Percentiles rank a stretch among this genome's conserved stretches.
These are phyloP conservation scores for Saccharomyces hybrid DNA, from an alignment of 1,139 yeast genomes.

Conservation along the genomic window DNA sequence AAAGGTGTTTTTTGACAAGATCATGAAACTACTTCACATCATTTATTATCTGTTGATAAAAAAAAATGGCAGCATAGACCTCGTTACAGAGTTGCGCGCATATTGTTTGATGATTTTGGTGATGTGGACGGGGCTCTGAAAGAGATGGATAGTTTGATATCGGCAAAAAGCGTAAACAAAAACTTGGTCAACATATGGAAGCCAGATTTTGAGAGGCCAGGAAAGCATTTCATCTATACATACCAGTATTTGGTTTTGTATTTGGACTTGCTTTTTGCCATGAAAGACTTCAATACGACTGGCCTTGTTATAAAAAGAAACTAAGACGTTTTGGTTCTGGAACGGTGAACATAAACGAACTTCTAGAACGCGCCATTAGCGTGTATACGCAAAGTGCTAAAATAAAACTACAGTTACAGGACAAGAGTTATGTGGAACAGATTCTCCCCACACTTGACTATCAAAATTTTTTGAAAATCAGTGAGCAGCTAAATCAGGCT, in stretches of 20 bases:
- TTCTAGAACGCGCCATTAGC: constrained; percentile 23
- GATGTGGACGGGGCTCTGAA: constrained; percentile 50
- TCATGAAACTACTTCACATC: constrained; percentile 35
- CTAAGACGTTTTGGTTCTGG: constrained; percentile 69
- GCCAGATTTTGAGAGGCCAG: constrained; percentile 85
- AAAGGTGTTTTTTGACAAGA: constrained; percentile 24
- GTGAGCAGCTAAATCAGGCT: constrained; percentile 17
- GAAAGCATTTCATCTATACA: constrained; percentile 80
- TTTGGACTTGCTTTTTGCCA: constrained; percentile 46
- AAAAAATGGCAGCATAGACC: constrained; percentile 92
- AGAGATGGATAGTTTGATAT: constrained; percentile 57
- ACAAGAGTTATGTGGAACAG: constrained; percentile 24
- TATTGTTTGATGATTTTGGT: constrained; percentile 47
- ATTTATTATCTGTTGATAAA: constrained; percentile 54
- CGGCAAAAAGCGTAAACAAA: constrained; percentile 62
- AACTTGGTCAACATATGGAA: constrained; percentile 84
- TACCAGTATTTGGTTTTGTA: constrained; percentile 61
- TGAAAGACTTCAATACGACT: constrained; percentile 53
- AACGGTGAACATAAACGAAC: constrained; percentile 39
- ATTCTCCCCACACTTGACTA: constrained; percentile 23
- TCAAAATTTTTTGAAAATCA: constrained; percentile 18
- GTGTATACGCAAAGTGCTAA: constrained; percentile 20
- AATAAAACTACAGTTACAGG: constrained; percentile 17
- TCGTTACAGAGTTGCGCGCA: constrained; percentile 60
- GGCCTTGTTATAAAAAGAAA: constrained; percentile 57